A percentile compares a stretch with the other conserved stretches of the same genome.
Evolutionary conservation across 2,329 filamentous ascomycete species (phyloP).

Genomic region (Leptographium flavum): DNA sequence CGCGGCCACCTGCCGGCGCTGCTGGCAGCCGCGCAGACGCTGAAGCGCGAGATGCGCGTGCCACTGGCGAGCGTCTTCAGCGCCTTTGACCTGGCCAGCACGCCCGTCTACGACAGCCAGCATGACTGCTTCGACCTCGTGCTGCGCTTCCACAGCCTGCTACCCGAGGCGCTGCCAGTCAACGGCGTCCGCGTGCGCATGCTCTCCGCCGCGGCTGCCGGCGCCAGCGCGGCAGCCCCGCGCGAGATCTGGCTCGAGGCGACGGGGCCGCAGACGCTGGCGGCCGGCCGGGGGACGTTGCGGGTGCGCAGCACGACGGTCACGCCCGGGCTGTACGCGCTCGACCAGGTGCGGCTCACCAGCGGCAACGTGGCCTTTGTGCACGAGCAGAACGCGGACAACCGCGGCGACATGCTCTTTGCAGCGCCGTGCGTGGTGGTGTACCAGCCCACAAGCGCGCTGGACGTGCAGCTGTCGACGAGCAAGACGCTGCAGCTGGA

Average conservation of each 20-base stretch:
- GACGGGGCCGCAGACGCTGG: slow-evolving; percentile 27
- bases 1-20: slow-evolving; percentile 34
- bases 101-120: slow-evolving; percentile 53
- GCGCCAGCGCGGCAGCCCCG: slow-evolving; percentile 24
- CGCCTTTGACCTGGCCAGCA: slow-evolving; percentile 50
- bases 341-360: slow-evolving; percentile 56
- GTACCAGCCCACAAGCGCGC: slow-evolving; percentile 54
- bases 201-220: slow-evolving; percentile 35
- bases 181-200: slow-evolving; percentile 52
- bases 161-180: slow-evolving; percentile 55
- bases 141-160: slow-evolving; percentile 54
- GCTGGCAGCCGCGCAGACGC: slow-evolving; percentile 26
- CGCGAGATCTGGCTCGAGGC: slow-evolving; percentile 38
- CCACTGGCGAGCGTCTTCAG: slow-evolving; percentile 63
- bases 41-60: slow-evolving; percentile 47
- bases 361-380: slow-evolving; percentile 50
- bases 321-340: slow-evolving; percentile 58
- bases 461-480: slow-evolving; percentile 53
- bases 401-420: slow-evolving; percentile 30
- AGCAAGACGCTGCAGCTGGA: slow-evolving; percentile 66
- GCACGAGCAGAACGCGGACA: slow-evolving; percentile 33
- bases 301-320: slow-evolving; percentile 37
- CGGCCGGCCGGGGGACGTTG: slow-evolving; percentile 36
- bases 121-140: slow-evolving; percentile 63
- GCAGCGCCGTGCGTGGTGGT: slow-evolving; percentile 51